These are phyloP conservation scores for Plenodomus tracheiphilus DNA, from an alignment of 2,329 filamentous ascomycete species.

Conservation along the genomic window DNA sequence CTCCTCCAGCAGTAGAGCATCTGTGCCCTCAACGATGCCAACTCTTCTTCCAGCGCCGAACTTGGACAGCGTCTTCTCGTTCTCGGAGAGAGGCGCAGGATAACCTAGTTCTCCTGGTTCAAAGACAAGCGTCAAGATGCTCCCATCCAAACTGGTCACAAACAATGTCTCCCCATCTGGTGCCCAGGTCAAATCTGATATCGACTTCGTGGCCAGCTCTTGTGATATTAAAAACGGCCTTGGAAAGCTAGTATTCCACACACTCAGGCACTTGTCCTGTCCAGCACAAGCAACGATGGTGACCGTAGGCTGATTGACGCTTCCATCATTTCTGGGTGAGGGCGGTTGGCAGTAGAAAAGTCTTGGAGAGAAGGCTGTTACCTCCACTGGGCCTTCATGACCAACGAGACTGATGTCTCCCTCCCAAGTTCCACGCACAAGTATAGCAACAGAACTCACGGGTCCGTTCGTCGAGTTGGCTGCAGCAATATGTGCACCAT, in stretches of 20 bases:
- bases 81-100: slow-evolving; percentile 83
- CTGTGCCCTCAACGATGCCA: slow-evolving; percentile 89
- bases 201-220: slow-evolving; percentile 85
- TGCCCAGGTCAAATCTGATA: slow-evolving; percentile 92
- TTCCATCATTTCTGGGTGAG: slow-evolving; percentile 54
- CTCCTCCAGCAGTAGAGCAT: slow-evolving; percentile 84
- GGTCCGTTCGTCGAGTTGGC: slow-evolving; percentile 97
- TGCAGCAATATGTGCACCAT: slow-evolving; percentile 94
- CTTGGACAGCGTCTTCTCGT: slow-evolving; percentile 89
- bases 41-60: slow-evolving; percentile 88
- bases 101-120: slow-evolving; percentile 87
- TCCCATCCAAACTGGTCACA: slow-evolving; percentile 85
- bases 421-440: slow-evolving; percentile 90
- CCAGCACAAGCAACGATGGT: slow-evolving; percentile 97
- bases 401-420: slow-evolving; percentile 97
- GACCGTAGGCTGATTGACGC: slow-evolving; percentile 60
- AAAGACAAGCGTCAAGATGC: slow-evolving; percentile 80
- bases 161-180: slow-evolving; percentile 88
- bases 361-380: slow-evolving; percentile 93
- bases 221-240: slow-evolving; percentile 87
- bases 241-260: slow-evolving; percentile 97
- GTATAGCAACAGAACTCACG: slow-evolving; percentile 94
- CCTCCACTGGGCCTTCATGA: slow-evolving; percentile 94
- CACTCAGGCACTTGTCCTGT: slow-evolving; percentile 92
- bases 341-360: slow-evolving; percentile 76